Conservation (phyloP, 2,329 filamentous ascomycete species). For the Helotiales sp. region DNA sequence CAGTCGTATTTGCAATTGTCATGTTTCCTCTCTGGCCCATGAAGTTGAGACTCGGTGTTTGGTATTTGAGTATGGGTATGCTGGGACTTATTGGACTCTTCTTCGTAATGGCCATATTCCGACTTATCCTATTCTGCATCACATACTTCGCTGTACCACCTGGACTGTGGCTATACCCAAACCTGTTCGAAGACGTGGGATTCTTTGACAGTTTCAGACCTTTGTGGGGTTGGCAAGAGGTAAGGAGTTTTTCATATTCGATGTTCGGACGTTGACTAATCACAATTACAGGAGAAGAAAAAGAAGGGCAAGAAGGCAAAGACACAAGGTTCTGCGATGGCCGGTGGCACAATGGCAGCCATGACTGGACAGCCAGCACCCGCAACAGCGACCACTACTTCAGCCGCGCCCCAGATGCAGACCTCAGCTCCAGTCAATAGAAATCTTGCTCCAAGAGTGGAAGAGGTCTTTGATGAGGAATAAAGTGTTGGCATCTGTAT, state of each 20-base stretch:
- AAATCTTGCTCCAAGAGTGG: slow-evolving; percentile 43
- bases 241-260: slow-evolving; percentile 42
- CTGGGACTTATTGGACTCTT: slow-evolving; percentile 87
- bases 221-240: slow-evolving; percentile 98
- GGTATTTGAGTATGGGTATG: slow-evolving; percentile 95
- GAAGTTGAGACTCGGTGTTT: slow-evolving; percentile 86
- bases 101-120: slow-evolving; percentile 97
- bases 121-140: slow-evolving; percentile 88
- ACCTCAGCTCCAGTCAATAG: slow-evolving; percentile 39
- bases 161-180: slow-evolving; percentile 97
- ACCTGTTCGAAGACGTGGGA: slow-evolving; percentile 96
- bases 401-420: slow-evolving; percentile 39
- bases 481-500: slow-evolving; percentile 6
- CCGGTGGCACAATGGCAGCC: slow-evolving; percentile 29
- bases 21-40: slow-evolving; percentile 97
- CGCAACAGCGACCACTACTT: slow-evolving; percentile 37
- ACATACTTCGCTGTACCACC: slow-evolving; percentile 84
- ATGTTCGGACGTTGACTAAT: slow-evolving; percentile 6
- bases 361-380: slow-evolving; percentile 37
- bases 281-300: slow-evolving; percentile 33
- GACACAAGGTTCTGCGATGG: slow-evolving; percentile 32
- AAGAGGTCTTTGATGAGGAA: slow-evolving; percentile 42
- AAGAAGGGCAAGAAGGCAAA: slow-evolving; percentile 39
- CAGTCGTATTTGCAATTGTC: slow-evolving; percentile 83
- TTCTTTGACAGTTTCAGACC: slow-evolving; percentile 98